Evolutionary conservation across 2,329 filamentous ascomycete genomes (phyloP), one percentile per base, ranked within the genome.

Genomic region (Fusarium redolens): DNA sequence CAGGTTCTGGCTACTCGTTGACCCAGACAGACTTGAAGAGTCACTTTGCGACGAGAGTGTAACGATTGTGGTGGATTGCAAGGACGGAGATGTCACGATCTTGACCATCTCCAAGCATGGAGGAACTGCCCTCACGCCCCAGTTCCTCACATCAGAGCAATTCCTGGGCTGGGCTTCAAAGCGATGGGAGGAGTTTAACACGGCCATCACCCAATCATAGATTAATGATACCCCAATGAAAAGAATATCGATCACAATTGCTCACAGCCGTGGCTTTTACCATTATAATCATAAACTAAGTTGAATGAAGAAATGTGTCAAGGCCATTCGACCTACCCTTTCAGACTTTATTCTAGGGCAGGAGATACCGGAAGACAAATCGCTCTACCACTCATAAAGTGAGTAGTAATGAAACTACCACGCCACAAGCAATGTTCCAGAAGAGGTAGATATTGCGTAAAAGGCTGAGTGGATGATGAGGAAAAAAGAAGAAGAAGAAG

Each of bases 21-120:
- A 99, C 83, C 94, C 94, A 5, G 96, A 99, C 83, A 89, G 91
- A 28, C 92, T 97, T 75, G 96, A 99, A 84, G 96, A 98, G 84
- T 89, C 88, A 13, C 83, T 97, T 47, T 97, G 94, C 79, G 87
- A 91, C 69, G 96, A 99, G 86, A 88, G 83, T n/a, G 85, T 96
- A n/a, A 95, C 92, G 5, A 84, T 97, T 38, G 91, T 96, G 54
- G 89, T 97, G n/a, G 92, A 96, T 79, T 85, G 84, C 66, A 83
- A 80, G 17, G 77, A 79, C n/a, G 87, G 85, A 3, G 83, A 85
- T 55, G 87, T 86, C 6, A 88, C 86, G 75, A 85, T 97, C 22
- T 75, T 94, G 73, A 89, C 88, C 55, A 87, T 98, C 69, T 94
- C 96, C 77, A 98, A 97, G 86, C 90, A 88, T 72, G 96, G 96